Conservation (phyloP, 2,329 filamentous ascomycete genomes). For the Colletotrichum lentis region DNA sequence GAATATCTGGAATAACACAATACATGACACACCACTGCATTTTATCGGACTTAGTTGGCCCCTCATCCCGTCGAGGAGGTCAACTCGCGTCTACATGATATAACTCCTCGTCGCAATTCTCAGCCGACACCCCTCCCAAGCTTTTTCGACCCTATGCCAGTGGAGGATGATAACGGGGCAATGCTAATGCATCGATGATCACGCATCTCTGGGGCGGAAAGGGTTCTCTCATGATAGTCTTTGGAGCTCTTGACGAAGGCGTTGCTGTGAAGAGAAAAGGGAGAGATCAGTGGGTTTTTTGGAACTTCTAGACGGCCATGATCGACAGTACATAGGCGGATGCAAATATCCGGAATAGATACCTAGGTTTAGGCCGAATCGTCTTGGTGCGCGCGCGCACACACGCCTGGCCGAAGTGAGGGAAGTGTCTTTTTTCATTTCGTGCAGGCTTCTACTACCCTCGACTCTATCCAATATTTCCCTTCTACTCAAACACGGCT, state of each 20-base stretch:
- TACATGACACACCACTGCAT: slow-evolving; percentile 29
- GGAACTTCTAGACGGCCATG: slow-evolving; percentile 37
- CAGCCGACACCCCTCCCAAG: slow-evolving; percentile 29
- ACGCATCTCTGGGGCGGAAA: slow-evolving; percentile 36
- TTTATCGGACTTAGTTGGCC: slow-evolving; percentile 23
- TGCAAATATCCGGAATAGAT: slow-evolving; percentile 37
- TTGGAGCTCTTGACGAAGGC: slow-evolving; percentile 37
- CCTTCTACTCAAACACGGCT: slow-evolving; percentile 14
- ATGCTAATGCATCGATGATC: slow-evolving; percentile 37
- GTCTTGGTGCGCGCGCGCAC: neutral
- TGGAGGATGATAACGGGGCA: slow-evolving; percentile 15
- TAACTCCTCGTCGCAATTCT: slow-evolving; percentile 34
- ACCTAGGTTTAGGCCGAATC: slow-evolving; percentile 36
- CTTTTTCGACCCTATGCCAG: slow-evolving; percentile 27
- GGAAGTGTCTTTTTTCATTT: neutral
- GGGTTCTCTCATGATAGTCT: slow-evolving; percentile 37
- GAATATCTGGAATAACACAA: slow-evolving; percentile 13
- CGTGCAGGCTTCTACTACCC: neutral
- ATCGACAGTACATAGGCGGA: slow-evolving; percentile 38
- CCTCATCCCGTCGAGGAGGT: slow-evolving; percentile 22
- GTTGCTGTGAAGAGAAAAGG: slow-evolving; percentile 37
- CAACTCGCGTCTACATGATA: slow-evolving; percentile 27
- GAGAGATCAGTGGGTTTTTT: slow-evolving; percentile 22
- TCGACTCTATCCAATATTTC: slow-evolving; percentile 3
- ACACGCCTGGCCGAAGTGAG: neutral